phyloP scores from a whole-genome alignment of 345 rosid species.

The Cardamine occulta region DNA sequence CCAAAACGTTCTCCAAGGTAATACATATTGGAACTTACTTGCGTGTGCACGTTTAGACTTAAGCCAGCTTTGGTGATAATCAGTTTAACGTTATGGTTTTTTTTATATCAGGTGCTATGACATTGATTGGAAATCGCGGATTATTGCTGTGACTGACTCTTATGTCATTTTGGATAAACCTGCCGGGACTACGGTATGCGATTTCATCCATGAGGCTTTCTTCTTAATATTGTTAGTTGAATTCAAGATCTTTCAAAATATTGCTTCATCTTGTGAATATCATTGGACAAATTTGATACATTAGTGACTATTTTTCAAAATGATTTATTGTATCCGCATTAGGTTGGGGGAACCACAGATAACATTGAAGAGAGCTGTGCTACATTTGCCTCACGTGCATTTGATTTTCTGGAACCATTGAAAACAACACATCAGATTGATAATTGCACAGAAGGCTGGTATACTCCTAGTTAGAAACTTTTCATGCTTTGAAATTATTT shows the following conservation, averaged over 20 bases:
- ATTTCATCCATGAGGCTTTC: constrained; percentile 28
- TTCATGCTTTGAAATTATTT: constrained; percentile 24
- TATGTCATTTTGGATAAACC: constrained; percentile 94
- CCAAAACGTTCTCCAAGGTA: constrained; percentile 96
- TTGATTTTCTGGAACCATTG: constrained; percentile 64
- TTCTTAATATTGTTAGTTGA: constrained; percentile 5
- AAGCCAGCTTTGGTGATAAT: neutral
- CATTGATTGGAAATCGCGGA: constrained; percentile 83
- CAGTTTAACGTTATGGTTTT: neutral
- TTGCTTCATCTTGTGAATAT: neutral
- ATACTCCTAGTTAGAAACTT: constrained; percentile 14
- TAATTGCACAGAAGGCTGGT: constrained; percentile 99
- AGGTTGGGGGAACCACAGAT: constrained; percentile 93
- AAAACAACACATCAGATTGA: constrained; percentile 95
- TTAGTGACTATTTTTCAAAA: neutral
- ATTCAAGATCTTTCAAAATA: neutral
- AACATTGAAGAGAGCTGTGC: constrained; percentile 96
- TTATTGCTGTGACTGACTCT: constrained; percentile 70
- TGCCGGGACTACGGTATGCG: constrained; percentile 85
- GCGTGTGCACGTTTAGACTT: too few relatives aligned
- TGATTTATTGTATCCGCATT: neutral
- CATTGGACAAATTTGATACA: neutral
- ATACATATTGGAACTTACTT: neutral
- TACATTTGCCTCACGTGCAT: constrained; percentile 78
- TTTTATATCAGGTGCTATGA: constrained; percentile 72